Percentiles rank a stretch among this genome's conserved stretches.
phyloP scores from a whole-genome alignment of 2,329 filamentous ascomycete genomes.

The Pestalotiopsis sp. region DNA sequence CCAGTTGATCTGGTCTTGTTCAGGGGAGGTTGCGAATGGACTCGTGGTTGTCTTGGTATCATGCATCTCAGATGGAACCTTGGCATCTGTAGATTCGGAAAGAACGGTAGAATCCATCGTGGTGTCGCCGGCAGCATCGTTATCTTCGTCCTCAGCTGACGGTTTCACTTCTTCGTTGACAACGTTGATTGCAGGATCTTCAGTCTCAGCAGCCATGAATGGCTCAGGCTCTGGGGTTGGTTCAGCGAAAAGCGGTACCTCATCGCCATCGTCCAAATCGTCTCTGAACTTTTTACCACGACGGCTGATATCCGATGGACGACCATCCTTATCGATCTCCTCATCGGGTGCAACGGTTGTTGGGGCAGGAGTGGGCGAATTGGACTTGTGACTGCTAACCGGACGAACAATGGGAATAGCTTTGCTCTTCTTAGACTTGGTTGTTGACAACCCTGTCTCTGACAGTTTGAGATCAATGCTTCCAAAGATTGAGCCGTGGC shows the following conservation, averaged over 20 bases:
- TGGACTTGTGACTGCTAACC: conserved; percentile 46
- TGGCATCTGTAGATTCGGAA: conserved; percentile 56
- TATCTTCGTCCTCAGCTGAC: conserved; percentile 47
- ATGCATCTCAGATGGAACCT: conserved; percentile 33
- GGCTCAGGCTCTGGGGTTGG: conserved; percentile 40
- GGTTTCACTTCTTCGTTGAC: conserved; percentile 35
- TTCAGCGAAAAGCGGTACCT: conserved; percentile 75
- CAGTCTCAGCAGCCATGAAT: neutral
- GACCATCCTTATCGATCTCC: conserved; percentile 61
- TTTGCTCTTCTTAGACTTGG: conserved; percentile 74
- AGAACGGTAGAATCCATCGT: conserved; percentile 56
- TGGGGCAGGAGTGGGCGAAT: conserved; percentile 13
- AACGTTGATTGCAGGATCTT: neutral
- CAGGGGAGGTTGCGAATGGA: conserved; percentile 55
- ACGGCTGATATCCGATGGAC: conserved; percentile 66
- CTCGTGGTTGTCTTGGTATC: conserved; percentile 51
- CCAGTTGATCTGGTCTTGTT: conserved; percentile 54
- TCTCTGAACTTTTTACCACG: conserved; percentile 73
- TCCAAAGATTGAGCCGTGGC: conserved; percentile 64
- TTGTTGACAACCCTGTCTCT: conserved; percentile 62
- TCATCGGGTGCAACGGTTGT: conserved; percentile 17
- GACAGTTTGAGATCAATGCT: conserved; percentile 66
- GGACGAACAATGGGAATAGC: conserved; percentile 80
- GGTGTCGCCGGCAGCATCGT: conserved; percentile 45
- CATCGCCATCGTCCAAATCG: conserved; percentile 66